phyloP scores from a whole-genome alignment of 306 rosid species.

The Vicia sativa region DNA sequence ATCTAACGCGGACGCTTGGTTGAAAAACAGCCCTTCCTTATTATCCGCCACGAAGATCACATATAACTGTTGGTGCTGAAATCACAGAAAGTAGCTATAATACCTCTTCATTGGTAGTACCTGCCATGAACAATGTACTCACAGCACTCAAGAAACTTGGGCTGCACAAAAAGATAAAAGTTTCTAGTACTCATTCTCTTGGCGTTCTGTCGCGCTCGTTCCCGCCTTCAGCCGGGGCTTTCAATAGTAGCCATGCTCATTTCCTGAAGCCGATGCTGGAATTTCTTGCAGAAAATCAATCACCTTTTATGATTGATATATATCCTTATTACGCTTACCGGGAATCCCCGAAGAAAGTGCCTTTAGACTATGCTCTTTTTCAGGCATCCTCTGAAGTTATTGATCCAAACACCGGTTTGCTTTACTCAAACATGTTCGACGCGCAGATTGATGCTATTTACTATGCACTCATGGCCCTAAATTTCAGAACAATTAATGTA shows the following conservation, averaged over 20 bases:
- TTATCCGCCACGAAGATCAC: conserved; percentile 89
- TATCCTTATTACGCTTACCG: conserved; percentile 97
- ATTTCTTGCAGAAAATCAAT: conserved; percentile 90
- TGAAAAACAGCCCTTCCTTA: conserved; percentile 84
- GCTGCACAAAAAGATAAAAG: conserved; percentile 75
- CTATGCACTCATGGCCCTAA: conserved; percentile 84
- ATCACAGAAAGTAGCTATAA: conserved; percentile 75
- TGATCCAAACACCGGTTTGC: conserved; percentile 94
- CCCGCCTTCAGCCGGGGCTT: conserved; percentile 98
- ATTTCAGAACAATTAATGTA: conserved; percentile 82
- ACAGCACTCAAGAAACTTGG: conserved; percentile 81
- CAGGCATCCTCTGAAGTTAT: conserved; percentile 89
- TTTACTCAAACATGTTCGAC: conserved; percentile 93
- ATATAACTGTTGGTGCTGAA: conserved; percentile 89
- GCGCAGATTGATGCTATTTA: conserved; percentile 97
- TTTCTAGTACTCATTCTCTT: conserved; percentile 93
- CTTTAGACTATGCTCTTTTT: conserved; percentile 85
- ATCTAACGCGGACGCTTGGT: conserved; percentile 89
- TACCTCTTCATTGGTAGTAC: conserved; percentile 71
- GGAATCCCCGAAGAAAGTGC: conserved; percentile 72
- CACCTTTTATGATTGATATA: conserved; percentile 95
- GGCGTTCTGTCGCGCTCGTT: conserved; percentile 93
- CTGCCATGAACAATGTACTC: conserved; percentile 92
- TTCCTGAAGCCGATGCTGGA: conserved; percentile 92
- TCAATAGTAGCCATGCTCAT: conserved; percentile 81